These are phyloP conservation scores for Eimeria sp. DNA, from an alignment of 169 alveolate genomes.

Conservation along the genomic window DNA sequence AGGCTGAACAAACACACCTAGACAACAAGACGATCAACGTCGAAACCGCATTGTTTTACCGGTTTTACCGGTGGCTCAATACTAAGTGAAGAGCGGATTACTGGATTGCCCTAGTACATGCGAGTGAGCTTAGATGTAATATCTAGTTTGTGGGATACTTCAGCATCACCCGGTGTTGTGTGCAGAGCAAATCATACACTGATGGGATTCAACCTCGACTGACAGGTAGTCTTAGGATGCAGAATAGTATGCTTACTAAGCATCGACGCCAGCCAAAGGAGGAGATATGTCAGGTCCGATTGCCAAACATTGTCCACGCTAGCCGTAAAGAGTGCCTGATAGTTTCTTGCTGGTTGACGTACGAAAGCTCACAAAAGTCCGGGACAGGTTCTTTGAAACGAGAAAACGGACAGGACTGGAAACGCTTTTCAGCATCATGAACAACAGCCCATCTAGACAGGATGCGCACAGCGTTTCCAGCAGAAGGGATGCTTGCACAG, in stretches of 20 bases:
- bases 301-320: neutral
- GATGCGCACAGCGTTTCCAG: neutral
- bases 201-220: neutral
- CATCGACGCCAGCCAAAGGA: neutral
- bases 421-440: neutral
- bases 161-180: neutral
- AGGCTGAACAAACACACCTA: neutral
- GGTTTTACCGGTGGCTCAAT: neutral
- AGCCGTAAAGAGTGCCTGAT: neutral
- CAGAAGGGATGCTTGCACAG: neutral
- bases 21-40: neutral
- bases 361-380: neutral
- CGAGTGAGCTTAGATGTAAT: neutral
- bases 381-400: neutral
- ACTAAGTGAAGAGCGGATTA: neutral
- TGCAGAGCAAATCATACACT: neutral
- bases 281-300: neutral
- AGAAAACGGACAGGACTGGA: neutral
- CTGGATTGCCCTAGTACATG: neutral
- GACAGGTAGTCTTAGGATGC: neutral
- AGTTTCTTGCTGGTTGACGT: neutral
- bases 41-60: slow-evolving; percentile 17
- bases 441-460: neutral
- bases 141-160: neutral
- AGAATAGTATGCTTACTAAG: neutral